phyloP scores from a whole-genome alignment of 179 eudicot genomes.

The Camellia oleifera region DNA sequence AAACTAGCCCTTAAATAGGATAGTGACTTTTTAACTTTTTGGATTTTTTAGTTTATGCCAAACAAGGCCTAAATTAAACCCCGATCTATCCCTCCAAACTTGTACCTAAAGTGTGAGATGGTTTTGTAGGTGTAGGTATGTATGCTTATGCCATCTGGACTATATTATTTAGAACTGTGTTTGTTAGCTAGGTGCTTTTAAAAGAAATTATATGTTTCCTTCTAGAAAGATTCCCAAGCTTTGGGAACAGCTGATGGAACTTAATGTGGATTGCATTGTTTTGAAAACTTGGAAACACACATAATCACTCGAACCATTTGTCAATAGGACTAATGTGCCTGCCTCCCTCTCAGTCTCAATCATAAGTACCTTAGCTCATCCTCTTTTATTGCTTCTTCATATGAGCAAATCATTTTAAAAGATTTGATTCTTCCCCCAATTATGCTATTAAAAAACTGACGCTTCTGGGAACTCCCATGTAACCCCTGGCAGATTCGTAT shows the following conservation, averaged over 20 bases:
- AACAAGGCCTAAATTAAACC: not conserved
- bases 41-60: too few relatives aligned
- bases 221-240: not conserved
- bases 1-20: too few relatives aligned
- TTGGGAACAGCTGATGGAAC: not conserved
- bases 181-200: not conserved
- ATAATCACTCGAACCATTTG: not conserved
- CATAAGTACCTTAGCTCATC: not conserved
- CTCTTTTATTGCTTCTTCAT: not conserved
- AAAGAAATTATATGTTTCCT: not conserved
- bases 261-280: not conserved
- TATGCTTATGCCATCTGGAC: not conserved
- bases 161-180: not conserved
- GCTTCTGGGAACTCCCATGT: not conserved
- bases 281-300: not conserved
- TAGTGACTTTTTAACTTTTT: too few relatives aligned
- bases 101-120: not conserved
- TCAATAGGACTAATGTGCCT: not conserved
- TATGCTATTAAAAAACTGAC: not conserved
- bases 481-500: not conserved
- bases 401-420: not conserved
- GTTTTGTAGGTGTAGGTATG: not conserved
- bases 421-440: not conserved
- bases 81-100: not conserved
- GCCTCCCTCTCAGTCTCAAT: not conserved